These are phyloP conservation scores for Daldinia grandis DNA, from an alignment of 495 filamentous ascomycete genomes.

Conservation along the genomic window DNA sequence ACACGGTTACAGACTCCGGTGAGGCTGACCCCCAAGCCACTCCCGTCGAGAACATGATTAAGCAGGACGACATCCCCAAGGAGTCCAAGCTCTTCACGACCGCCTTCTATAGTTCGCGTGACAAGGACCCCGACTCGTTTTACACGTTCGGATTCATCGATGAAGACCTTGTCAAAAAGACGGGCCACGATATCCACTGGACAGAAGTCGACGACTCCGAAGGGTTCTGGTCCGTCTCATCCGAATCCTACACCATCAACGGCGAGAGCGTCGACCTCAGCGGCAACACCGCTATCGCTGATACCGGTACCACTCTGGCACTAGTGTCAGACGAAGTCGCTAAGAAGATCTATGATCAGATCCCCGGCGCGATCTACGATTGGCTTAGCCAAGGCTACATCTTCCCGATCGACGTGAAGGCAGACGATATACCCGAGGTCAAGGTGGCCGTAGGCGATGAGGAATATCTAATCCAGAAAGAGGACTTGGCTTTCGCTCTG, in stretches of 20 bases:
- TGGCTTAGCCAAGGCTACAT: conserved; percentile 71
- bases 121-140: conserved; percentile 68
- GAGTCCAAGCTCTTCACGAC: conserved; percentile 75
- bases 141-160: conserved; percentile 86
- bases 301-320: conserved; percentile 79
- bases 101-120: conserved; percentile 71
- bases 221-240: conserved; percentile 78
- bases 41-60: conserved; percentile 80
- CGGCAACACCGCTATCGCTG: conserved; percentile 81
- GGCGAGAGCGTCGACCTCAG: conserved; percentile 63
- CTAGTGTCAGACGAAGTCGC: conserved; percentile 72
- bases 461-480: conserved; percentile 74
- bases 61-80: conserved; percentile 69
- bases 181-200: conserved; percentile 67
- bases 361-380: conserved; percentile 74
- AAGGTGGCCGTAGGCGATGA: conserved; percentile 72
- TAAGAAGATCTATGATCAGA: conserved; percentile 73
- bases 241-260: conserved; percentile 66
- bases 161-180: conserved; percentile 64
- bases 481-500: conserved; percentile 71
- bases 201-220: conserved; percentile 71
- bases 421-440: conserved; percentile 69
- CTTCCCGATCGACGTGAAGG: conserved; percentile 66
- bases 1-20: conserved; percentile 64
- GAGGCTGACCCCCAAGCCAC: conserved; percentile 67